Base-by-base conservation (phyloP, 495 filamentous ascomycete genomes). In the Aspergillus sclerotioniger region DNA sequence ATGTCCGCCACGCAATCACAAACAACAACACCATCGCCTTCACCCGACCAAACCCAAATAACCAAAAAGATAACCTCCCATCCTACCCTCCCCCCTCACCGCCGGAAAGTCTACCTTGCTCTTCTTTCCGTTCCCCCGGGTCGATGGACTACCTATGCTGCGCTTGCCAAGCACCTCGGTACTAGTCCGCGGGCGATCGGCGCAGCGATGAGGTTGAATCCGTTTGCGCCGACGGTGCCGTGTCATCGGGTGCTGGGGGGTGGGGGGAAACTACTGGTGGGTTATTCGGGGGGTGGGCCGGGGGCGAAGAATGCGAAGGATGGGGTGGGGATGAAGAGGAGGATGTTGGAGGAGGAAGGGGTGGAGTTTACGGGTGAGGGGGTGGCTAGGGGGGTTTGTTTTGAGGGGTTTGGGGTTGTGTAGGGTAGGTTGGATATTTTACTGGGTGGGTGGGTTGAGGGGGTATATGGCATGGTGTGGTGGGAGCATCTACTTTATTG, bases 171-270 rank as follows among this genome's bases (percentile, higher is more conserved):
- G 21, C 79, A 86, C 20, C 78, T 94, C 1, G 66, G 72, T 13
- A 89, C 87, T 3, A 90, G 87, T 9, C 87, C 91, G 25, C 80
- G 91, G 1, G 91, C 91, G 2, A 86, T 96, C 3, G 91, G 91
- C 10, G 89, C 87, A 57, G 90, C 90, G 0, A 82, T 90, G 66
- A 80, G 89, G 19, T 79, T 76, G 15, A 90, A 90, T 60, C 87
- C 86, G 0, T 90, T 83, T 61, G 87, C 87, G 37, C 87, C 87
- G 0, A 74, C 77, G 33, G 86, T 90, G 15, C 76, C 76, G 7
- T 79, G 76, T 50, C 76, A 79, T 60, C 70, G 76, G 13, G 76
- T 79, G 0, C 54, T 79, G 51, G 70, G 47, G 12, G 47, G 47
- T 16, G 25, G 13, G 13, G 47, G 47, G 25, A 41, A 41, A 13